Base-by-base conservation (phyloP, 345 rosid species). In the Gynandropsis gynandra region DNA sequence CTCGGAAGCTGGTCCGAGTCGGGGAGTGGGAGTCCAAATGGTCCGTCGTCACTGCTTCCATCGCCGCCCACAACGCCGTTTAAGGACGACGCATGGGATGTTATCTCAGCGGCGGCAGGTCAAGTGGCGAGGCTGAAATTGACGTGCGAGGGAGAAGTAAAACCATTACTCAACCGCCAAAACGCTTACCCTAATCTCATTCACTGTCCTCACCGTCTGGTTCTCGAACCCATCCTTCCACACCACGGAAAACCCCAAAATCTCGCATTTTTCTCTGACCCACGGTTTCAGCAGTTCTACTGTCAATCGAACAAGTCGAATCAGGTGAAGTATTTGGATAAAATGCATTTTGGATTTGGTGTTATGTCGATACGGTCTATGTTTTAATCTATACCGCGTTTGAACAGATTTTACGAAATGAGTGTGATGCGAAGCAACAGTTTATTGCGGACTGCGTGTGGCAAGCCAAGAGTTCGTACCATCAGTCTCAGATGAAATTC, bases 31-130 rank as follows among this genome's bases (percentile, higher is more conserved):
- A 82, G 81, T 47, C 80, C 83, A 0, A 51, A 52, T n/a, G 44
- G 67, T 0, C 65, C 68, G 6, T 53, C 49, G 4, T 73, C 52
- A 47, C 77, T 53, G 18, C 20, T 65, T 0, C 75, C 82, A 3
- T 72, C 83, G 1, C 80, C 83, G 11, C 48, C 79, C 9, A 76
- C 89, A 14, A 61, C 89, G 14, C 59, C 78, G 7, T 44, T 44
- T 4, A 55, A 52, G 47, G 65, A 66, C 35, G 58, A 68, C 21
- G 69, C 80, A 0, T 82, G 76, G 87, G 92, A 90, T 58, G 82
- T 90, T 41, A 78, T 90, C 0, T 73, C 67, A 4, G 92, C 85
- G 0, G 98, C 88, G 1, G 96, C 96, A 0, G 87, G 87, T 1
- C 81, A 90, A 64, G 85, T 87, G 0, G 96, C 89, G 7, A 70